phyloP scores from a whole-genome alignment of 371 early-diverging fungal genomes.

The Mycotypha africana region DNA sequence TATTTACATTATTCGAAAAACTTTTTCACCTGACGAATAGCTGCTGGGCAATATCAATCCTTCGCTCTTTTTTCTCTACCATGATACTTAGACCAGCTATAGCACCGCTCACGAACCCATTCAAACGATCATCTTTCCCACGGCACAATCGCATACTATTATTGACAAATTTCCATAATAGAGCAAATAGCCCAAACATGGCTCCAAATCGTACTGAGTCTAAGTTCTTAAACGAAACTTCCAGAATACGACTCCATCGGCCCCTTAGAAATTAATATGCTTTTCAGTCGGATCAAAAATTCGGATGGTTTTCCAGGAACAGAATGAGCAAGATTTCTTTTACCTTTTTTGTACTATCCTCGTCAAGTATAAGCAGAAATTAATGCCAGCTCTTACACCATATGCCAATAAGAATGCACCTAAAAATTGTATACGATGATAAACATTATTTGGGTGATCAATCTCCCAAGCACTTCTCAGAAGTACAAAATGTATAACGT shows the following conservation, averaged over 20 bases:
- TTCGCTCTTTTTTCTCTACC: conserved; percentile 54
- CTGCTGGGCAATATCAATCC: conserved; percentile 64
- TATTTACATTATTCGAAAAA: no score
- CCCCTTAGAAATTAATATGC: conserved; percentile 24
- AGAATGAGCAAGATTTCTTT: no score
- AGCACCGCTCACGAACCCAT: conserved; percentile 55
- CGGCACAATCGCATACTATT: conserved; percentile 56
- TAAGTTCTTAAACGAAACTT: conserved; percentile 44
- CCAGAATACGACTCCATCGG: conserved; percentile 29
- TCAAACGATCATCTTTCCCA: conserved; percentile 55
- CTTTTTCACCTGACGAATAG: conserved; percentile 52
- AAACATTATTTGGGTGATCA: no score
- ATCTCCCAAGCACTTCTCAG: no score
- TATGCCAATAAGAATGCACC: conserved; percentile 46
- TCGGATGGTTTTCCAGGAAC: no score
- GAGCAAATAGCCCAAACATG: conserved; percentile 70
- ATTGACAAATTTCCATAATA: conserved; percentile 70
- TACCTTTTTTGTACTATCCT: conserved; percentile 44
- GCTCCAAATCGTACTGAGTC: conserved; percentile 61
- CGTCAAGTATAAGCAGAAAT: conserved; percentile 41
- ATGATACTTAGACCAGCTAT: conserved; percentile 53
- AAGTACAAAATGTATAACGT: background rate
- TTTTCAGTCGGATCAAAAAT: background rate
- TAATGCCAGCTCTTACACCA: conserved; percentile 44
- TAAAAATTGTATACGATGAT: conserved; percentile 5